phyloP scores from a whole-genome alignment of 345 rosid species.

The Noccaea caerulescens region DNA sequence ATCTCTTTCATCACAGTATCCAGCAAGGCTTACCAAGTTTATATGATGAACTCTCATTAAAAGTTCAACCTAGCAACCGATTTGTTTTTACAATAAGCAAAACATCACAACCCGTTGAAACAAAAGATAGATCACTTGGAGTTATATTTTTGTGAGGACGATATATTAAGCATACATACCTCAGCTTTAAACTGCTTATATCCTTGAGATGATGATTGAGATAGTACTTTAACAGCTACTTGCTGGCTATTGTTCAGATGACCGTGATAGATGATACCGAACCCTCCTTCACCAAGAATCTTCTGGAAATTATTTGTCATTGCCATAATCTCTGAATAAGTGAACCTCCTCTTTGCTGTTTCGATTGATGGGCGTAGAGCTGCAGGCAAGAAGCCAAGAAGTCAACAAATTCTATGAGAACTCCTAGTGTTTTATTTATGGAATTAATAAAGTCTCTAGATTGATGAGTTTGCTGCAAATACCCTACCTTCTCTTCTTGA shows the following conservation, averaged over 20 bases:
- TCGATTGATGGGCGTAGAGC: background rate
- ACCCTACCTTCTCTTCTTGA: background rate
- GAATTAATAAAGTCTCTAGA: no score
- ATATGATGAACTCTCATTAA: conserved; percentile 15
- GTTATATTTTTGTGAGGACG: background rate
- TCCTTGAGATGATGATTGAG: conserved; percentile 12
- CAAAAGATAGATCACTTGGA: background rate
- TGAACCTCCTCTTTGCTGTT: background rate
- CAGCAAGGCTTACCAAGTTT: background rate
- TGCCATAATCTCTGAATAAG: background rate
- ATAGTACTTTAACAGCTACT: conserved; percentile 2
- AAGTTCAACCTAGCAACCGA: background rate
- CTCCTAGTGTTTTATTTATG: no score
- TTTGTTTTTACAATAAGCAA: background rate
- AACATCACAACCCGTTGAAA: background rate
- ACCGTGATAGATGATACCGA: conserved; percentile 5
- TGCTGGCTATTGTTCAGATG: background rate
- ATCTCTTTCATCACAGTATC: conserved; percentile 11
- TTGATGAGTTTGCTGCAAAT: background rate
- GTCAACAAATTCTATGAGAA: no score
- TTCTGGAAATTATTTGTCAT: conserved; percentile 8
- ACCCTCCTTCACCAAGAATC: conserved; percentile 10
- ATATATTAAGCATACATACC: background rate
- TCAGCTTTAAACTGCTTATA: conserved; percentile 10
- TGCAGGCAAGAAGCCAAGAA: no score